Percentiles rank a stretch among this genome's conserved stretches.
phyloP scores from a whole-genome alignment of 2,329 filamentous ascomycete species.

The Chaetomiaceae sp. region DNA sequence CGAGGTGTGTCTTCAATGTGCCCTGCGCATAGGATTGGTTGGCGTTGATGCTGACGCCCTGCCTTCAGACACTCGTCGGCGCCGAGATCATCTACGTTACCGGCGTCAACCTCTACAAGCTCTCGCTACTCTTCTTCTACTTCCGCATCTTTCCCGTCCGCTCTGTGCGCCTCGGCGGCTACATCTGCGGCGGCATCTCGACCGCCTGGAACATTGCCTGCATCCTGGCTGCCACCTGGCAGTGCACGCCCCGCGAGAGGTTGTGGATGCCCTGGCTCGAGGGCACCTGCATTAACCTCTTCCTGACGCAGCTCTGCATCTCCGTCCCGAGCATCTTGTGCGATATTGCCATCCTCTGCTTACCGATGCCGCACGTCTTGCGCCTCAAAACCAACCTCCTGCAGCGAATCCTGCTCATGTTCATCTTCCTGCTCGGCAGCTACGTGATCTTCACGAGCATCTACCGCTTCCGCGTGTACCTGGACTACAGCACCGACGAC shows the following conservation, averaged over 20 bases:
- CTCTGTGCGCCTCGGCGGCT: slow-evolving; percentile 8
- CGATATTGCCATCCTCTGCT: slow-evolving; percentile 9
- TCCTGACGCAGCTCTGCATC: slow-evolving; percentile 11
- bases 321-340: slow-evolving; percentile 10
- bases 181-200: slow-evolving; percentile 11
- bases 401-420: slow-evolving; percentile 3
- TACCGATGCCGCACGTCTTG: slow-evolving; percentile 9
- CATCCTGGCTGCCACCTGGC: slow-evolving; percentile 4
- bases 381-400: slow-evolving; percentile 9
- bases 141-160: slow-evolving; percentile 11
- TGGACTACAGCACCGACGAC: slow-evolving; percentile 8
- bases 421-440: slow-evolving; percentile 7
- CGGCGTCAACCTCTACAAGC: slow-evolving; percentile 9
- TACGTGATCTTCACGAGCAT: slow-evolving; percentile 10
- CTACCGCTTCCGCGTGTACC: slow-evolving; percentile 9
- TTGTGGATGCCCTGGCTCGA: slow-evolving; percentile 8
- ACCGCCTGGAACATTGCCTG: slow-evolving; percentile 8
- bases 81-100: slow-evolving; percentile 11
- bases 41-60: background rate
- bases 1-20: background rate
- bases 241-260: slow-evolving; percentile 6
- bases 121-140: slow-evolving; percentile 11
- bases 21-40: too few species aligned
- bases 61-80: slow-evolving; percentile 5
- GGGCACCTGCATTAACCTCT: slow-evolving; percentile 9